These are phyloP conservation scores for Pistacia integerrima DNA, from an alignment of 345 rosid species.

Conservation along the genomic window DNA sequence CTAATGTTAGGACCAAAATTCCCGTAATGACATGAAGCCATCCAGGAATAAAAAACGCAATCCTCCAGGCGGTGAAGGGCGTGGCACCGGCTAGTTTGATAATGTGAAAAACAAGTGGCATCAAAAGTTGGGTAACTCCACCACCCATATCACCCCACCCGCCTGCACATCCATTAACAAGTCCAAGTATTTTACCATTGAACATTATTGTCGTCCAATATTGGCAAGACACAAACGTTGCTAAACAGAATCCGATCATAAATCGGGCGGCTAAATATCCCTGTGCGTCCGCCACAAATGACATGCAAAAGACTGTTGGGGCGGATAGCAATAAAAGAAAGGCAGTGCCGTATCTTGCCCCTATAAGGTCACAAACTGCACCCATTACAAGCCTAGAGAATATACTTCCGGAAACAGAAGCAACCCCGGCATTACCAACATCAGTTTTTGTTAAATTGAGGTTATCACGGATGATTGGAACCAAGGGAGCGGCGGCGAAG, in stretches of 20 bases:
- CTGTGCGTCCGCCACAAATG: constrained; percentile 64
- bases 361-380: constrained; percentile 77
- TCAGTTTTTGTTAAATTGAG: constrained; percentile 70
- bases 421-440: constrained; percentile 83
- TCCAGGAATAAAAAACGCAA: constrained; percentile 83
- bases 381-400: constrained; percentile 92
- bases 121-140: constrained; percentile 83
- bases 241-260: constrained; percentile 93
- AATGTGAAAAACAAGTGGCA: constrained; percentile 79
- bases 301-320: constrained; percentile 89
- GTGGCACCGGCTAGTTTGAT: constrained; percentile 55
- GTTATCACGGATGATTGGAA: constrained; percentile 82
- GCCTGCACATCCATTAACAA: constrained; percentile 84
- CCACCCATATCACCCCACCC: constrained; percentile 99
- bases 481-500: constrained; percentile 89
- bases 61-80: constrained; percentile 91
- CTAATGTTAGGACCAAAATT: constrained; percentile 64
- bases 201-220: constrained; percentile 98
- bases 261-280: constrained; percentile 78
- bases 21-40: constrained; percentile 71
- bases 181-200: constrained; percentile 78
- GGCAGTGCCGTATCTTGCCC: constrained; percentile 82
- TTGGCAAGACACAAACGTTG: constrained; percentile 89
- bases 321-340: constrained; percentile 76
- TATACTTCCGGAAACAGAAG: constrained; percentile 89